Conservation (phyloP, 306 rosid genomes). For the Morella rubra region DNA sequence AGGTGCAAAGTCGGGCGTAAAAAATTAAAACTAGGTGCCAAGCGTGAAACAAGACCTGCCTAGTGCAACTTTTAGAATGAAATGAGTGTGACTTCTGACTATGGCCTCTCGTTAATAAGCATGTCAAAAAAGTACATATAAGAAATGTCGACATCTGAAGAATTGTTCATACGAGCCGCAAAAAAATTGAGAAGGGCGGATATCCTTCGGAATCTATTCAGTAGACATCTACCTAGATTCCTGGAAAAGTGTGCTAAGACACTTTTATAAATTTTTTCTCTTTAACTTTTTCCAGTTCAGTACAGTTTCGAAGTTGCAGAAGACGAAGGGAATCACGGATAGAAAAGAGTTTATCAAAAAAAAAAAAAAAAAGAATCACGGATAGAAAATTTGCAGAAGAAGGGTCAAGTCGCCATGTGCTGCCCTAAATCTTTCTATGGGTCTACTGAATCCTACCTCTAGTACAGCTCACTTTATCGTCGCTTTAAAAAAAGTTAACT, state of each 20-base stretch:
- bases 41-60: too few species aligned
- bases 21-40: too few species aligned
- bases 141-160: too few species aligned
- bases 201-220: constrained; percentile 11
- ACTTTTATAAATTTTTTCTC: background rate
- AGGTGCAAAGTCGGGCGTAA: too few species aligned
- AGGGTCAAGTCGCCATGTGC: constrained; percentile 37
- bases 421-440: background rate
- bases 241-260: constrained; percentile 12
- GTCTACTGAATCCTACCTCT: too few species aligned
- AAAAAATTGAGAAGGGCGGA: constrained; percentile 22
- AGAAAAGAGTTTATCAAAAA: too few species aligned
- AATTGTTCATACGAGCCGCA: constrained; percentile 1
- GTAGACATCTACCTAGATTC: constrained; percentile 22
- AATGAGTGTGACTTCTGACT: too few species aligned
- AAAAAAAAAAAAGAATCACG: too few species aligned
- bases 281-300: background rate
- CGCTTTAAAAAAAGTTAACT: background rate
- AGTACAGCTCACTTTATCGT: too few species aligned
- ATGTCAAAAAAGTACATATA: too few species aligned
- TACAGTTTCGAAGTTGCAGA: background rate
- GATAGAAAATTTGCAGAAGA: constrained; percentile 7
- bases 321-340: constrained; percentile 29
- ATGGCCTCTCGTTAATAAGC: too few species aligned
- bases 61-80: too few species aligned